Conservation (phyloP, 345 rosid genomes). For the Orychophragmus violaceus region DNA sequence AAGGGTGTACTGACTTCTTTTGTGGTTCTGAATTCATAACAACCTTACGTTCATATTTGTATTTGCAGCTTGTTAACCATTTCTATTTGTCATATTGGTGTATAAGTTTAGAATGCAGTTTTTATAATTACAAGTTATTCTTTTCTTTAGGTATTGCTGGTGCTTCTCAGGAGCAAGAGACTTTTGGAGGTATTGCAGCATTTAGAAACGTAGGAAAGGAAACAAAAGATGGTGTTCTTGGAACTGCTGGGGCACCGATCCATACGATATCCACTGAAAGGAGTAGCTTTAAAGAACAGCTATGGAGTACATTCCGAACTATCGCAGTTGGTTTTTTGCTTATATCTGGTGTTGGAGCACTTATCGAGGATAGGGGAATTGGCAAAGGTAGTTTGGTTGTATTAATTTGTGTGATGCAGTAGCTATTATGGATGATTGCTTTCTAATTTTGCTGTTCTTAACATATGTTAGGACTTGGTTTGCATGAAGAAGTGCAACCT, state of each 20-base stretch:
- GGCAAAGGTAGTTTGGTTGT: constrained; percentile 60
- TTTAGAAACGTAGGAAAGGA: constrained; percentile 65
- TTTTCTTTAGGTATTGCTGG: constrained; percentile 37
- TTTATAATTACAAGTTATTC: neutral
- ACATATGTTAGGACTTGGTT: constrained; percentile 62
- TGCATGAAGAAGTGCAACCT: constrained; percentile 94
- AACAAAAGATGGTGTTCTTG: constrained; percentile 65
- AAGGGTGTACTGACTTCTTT: neutral
- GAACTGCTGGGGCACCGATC: constrained; percentile 80
- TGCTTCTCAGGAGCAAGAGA: constrained; percentile 56
- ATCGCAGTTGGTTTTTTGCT: constrained; percentile 69
- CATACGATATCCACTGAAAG: constrained; percentile 79
- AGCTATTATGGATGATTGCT: neutral
- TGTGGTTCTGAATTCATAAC: neutral
- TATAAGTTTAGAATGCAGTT: no score
- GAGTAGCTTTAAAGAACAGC: constrained; percentile 80
- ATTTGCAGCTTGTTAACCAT: no score
- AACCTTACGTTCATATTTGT: neutral
- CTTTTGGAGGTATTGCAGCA: constrained; percentile 52
- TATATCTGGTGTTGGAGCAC: constrained; percentile 90
- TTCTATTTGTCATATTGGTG: no score
- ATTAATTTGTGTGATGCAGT: neutral
- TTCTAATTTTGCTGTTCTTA: neutral
- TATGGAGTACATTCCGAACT: constrained; percentile 83
- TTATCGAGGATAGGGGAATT: constrained; percentile 84